A percentile compares a stretch with the other conserved stretches of the same genome.
Evolutionary conservation across 768 basidiomycete species (phyloP).

Genomic region (Tremella yokohamensis): DNA sequence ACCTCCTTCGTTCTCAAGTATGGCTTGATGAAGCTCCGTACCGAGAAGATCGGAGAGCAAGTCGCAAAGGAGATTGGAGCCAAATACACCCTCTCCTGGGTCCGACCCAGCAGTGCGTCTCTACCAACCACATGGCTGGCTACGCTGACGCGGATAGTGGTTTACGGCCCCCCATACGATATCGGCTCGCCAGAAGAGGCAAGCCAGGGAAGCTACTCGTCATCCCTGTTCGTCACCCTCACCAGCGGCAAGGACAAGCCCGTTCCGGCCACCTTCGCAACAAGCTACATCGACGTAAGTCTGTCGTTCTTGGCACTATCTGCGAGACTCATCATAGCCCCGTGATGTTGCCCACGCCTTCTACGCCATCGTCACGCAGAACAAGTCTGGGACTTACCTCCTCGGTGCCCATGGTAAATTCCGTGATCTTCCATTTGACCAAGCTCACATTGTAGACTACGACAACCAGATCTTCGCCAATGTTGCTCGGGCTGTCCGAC

Average conservation of each 20-base stretch:
- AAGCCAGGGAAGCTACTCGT: background rate
- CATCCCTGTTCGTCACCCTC: background rate
- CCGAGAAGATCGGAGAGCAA: background rate
- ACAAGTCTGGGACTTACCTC: constrained; percentile 17
- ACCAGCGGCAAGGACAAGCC: background rate
- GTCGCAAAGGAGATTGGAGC: background rate
- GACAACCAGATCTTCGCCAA: constrained; percentile 17
- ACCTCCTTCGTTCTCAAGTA: background rate
- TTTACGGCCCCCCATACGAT: background rate
- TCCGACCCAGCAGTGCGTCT: background rate
- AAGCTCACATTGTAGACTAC: constrained; percentile 15
- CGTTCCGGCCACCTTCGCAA: background rate
- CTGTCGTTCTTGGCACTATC: background rate
- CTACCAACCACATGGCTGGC: background rate
- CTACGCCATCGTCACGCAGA: constrained; percentile 17
- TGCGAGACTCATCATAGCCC: background rate
- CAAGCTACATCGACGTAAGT: background rate
- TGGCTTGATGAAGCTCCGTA: background rate
- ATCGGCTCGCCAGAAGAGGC: background rate
- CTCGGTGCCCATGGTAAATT: background rate
- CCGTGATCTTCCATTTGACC: background rate
- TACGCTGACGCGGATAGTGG: background rate
- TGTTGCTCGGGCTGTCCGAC: constrained; percentile 4
- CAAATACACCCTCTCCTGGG: background rate
- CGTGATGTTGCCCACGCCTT: constrained; percentile 26